Conservation (phyloP, 2,329 filamentous ascomycete genomes). For the Lachnellula hyalina region DNA sequence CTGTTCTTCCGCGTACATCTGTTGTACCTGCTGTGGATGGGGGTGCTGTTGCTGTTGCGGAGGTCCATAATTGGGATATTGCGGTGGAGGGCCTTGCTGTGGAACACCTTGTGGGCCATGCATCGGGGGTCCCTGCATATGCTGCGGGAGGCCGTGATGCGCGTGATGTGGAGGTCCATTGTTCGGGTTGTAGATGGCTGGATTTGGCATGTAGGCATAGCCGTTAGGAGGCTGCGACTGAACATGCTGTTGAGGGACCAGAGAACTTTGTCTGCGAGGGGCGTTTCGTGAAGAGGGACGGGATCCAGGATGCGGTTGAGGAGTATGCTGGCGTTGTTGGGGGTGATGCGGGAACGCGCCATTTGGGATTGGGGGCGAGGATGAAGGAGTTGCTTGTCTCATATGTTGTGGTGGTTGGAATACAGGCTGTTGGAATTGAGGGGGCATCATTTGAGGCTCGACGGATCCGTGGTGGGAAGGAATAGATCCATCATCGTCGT, state of each 20-base stretch:
- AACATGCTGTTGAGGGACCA: constrained; percentile 60
- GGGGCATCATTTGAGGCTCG: constrained; percentile 57
- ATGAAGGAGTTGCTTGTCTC: constrained; percentile 75
- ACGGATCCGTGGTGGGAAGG: constrained; percentile 40
- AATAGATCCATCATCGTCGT: constrained; percentile 70
- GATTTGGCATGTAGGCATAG: constrained; percentile 81
- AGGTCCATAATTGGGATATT: constrained; percentile 38
- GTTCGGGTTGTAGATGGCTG: constrained; percentile 75
- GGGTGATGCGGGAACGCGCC: constrained; percentile 35
- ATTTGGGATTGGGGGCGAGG: constrained; percentile 78
- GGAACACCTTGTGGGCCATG: constrained; percentile 27
- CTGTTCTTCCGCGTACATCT: constrained; percentile 71
- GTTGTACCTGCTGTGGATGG: constrained; percentile 48
- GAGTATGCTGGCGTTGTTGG: constrained; percentile 67
- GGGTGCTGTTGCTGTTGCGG: constrained; percentile 32
- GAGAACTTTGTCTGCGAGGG: constrained; percentile 67
- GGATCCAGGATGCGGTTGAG: constrained; percentile 71
- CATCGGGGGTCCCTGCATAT: constrained; percentile 30
- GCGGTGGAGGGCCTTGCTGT: constrained; percentile 34
- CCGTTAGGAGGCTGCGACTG: constrained; percentile 63
- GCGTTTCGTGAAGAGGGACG: constrained; percentile 77
- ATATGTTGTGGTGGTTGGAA: constrained; percentile 64
- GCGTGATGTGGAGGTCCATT: constrained; percentile 36
- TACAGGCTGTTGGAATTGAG: constrained; percentile 57
- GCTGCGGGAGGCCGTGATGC: constrained; percentile 25